phyloP scores from a whole-genome alignment of 2,329 filamentous ascomycete species.

The Cryphonectria parasitica region DNA sequence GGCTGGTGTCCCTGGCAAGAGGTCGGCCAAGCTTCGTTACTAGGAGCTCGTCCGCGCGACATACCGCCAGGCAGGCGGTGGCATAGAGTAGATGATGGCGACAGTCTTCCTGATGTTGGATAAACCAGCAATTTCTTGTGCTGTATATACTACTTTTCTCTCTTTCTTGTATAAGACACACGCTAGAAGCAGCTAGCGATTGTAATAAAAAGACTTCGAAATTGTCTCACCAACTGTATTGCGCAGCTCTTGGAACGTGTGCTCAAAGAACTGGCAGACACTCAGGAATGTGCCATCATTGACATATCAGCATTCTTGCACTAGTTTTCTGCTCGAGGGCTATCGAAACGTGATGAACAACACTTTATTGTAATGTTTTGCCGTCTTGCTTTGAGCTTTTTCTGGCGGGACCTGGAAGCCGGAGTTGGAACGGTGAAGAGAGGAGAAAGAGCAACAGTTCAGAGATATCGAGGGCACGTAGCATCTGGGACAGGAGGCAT shows the following conservation, averaged over 20 bases:
- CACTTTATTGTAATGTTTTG: not conserved
- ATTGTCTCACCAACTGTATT: not conserved
- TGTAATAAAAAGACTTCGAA: slow-evolving; percentile 6
- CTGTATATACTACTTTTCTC: slow-evolving; percentile 11
- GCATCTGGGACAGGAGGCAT: not conserved
- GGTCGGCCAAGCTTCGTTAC: slow-evolving; percentile 9
- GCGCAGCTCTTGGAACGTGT: too few relatives aligned
- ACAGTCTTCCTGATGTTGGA: not conserved
- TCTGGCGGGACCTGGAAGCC: not conserved
- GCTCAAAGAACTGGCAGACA: too few relatives aligned
- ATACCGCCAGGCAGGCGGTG: not conserved
- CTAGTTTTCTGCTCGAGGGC: not conserved
- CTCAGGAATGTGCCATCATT: too few relatives aligned
- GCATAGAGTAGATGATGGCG: not conserved
- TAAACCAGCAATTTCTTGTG: not conserved
- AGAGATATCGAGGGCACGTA: not conserved
- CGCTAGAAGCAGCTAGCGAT: slow-evolving; percentile 3
- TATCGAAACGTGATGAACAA: not conserved
- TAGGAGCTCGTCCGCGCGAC: not conserved
- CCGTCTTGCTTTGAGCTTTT: not conserved
- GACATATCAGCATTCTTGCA: too few relatives aligned
- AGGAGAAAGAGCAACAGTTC: not conserved
- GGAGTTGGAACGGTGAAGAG: not conserved
- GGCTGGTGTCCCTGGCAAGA: not conserved
- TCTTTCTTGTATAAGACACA: slow-evolving; percentile 1